phyloP scores from a whole-genome alignment of 805 yeast species.

The Starmerella sp. region DNA sequence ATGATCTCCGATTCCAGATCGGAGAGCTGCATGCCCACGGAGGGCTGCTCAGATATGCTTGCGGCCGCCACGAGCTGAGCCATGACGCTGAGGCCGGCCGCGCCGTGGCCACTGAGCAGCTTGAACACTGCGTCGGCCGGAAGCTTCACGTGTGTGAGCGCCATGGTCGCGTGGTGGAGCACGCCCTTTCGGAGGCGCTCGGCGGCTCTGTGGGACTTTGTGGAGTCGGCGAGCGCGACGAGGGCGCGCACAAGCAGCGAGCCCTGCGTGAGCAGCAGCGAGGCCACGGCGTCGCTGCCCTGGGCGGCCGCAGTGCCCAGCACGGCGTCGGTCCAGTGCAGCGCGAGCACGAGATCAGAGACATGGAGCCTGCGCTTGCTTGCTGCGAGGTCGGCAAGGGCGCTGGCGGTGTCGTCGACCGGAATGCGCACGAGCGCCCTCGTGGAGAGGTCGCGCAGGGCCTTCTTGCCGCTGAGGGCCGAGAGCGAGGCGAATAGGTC shows the following conservation, averaged over 20 bases:
- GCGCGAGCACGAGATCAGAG: slow-evolving; percentile 7
- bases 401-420: background rate
- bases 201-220: background rate
- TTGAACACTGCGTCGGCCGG: background rate
- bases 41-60: background rate
- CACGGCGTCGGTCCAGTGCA: slow-evolving; percentile 8
- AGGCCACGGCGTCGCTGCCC: background rate
- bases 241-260: background rate
- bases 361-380: background rate
- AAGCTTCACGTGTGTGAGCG: background rate
- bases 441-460: background rate
- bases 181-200: background rate
- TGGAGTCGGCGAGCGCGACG: background rate
- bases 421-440: background rate
- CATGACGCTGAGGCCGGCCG: background rate
- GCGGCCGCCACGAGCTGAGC: slow-evolving; percentile 1
- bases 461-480: slow-evolving; percentile 7
- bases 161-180: slow-evolving; percentile 1
- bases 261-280: slow-evolving; percentile 6
- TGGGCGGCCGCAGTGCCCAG: background rate
- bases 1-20: background rate
- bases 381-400: background rate
- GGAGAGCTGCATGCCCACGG: background rate
- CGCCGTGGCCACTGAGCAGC: slow-evolving; percentile 8
- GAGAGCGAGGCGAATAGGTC: slow-evolving; percentile 5